phyloP scores from a whole-genome alignment of 768 basidiomycete species.

The Pulveroboletus sp. region DNA sequence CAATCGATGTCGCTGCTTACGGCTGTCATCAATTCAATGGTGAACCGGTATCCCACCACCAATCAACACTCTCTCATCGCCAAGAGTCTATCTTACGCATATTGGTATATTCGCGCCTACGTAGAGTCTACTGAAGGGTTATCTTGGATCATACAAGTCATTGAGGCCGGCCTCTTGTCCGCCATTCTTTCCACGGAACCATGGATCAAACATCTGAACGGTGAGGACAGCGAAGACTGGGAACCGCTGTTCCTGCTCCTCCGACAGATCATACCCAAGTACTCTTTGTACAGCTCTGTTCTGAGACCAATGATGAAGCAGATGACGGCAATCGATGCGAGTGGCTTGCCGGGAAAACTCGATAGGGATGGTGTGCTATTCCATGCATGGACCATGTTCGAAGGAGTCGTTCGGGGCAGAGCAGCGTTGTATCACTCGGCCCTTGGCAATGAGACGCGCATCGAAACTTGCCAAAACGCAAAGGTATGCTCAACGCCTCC shows the following conservation, averaged over 20 bases:
- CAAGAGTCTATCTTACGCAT: constrained; percentile 26
- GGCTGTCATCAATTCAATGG: constrained; percentile 15
- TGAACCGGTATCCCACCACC: constrained; percentile 2
- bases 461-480: constrained; percentile 24
- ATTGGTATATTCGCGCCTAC: constrained; percentile 30
- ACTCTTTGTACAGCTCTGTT: constrained; percentile 23
- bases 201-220: constrained; percentile 21
- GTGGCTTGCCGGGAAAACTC: constrained; percentile 11
- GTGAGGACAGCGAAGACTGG: constrained; percentile 25
- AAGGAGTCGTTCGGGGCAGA: constrained; percentile 16
- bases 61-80: constrained; percentile 13
- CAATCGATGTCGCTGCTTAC: constrained; percentile 18
- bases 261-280: constrained; percentile 23
- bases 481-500: constrained; percentile 13
- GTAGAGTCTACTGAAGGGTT: constrained; percentile 25
- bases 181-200: constrained; percentile 26
- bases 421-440: constrained; percentile 7
- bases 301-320: constrained; percentile 17
- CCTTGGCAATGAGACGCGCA: constrained; percentile 10
- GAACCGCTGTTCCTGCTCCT: constrained; percentile 26
- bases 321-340: constrained; percentile 12
- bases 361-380: constrained; percentile 14
- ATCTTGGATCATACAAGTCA: constrained; percentile 23
- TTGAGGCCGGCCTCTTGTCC: constrained; percentile 24
- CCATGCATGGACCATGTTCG: constrained; percentile 21